Evolutionary conservation across 257 asterid genomes (phyloP).

Genomic region (Galeopsis tetrahit): DNA sequence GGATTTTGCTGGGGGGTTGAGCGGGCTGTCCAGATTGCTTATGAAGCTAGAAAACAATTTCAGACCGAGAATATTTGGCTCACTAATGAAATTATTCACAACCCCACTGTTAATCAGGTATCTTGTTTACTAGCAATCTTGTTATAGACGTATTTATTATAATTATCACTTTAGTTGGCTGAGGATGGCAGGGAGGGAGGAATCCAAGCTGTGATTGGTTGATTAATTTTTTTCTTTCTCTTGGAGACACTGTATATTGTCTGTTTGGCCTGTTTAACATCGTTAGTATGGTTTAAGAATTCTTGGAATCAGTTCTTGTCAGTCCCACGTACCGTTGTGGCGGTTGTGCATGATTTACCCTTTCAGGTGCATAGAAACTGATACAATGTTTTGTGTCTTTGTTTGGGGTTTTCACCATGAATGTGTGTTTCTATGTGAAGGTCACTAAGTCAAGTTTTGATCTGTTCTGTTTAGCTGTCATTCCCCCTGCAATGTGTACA

Average conservation of each 20-base stretch:
- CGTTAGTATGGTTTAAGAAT: slow-evolving; percentile 5
- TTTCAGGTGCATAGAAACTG: slow-evolving; percentile 7
- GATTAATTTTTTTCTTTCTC: neutral
- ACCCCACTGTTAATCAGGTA: slow-evolving; percentile 95
- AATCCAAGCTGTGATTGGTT: slow-evolving; percentile 5
- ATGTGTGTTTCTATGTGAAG: neutral
- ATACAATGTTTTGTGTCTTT: neutral
- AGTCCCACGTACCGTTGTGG: neutral
- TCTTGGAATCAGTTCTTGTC: neutral
- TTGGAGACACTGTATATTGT: neutral
- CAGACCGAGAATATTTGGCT: slow-evolving; percentile 87
- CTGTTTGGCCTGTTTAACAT: neutral
- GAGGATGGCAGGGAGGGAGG: slow-evolving; percentile 1
- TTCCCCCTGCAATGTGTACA: neutral
- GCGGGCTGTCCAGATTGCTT: slow-evolving; percentile 98
- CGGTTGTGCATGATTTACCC: slow-evolving; percentile 9
- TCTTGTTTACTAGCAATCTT: slow-evolving; percentile 17
- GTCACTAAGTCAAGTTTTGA: slow-evolving; percentile 17
- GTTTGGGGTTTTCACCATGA: neutral
- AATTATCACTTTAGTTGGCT: neutral
- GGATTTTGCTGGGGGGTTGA: slow-evolving; percentile 99
- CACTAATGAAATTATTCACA: slow-evolving; percentile 93
- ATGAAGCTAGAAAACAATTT: slow-evolving; percentile 92
- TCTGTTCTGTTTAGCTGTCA: neutral
- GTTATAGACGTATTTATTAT: neutral